phyloP scores from a whole-genome alignment of 805 yeast species.

The Wickerhamomyces xylosicus region DNA sequence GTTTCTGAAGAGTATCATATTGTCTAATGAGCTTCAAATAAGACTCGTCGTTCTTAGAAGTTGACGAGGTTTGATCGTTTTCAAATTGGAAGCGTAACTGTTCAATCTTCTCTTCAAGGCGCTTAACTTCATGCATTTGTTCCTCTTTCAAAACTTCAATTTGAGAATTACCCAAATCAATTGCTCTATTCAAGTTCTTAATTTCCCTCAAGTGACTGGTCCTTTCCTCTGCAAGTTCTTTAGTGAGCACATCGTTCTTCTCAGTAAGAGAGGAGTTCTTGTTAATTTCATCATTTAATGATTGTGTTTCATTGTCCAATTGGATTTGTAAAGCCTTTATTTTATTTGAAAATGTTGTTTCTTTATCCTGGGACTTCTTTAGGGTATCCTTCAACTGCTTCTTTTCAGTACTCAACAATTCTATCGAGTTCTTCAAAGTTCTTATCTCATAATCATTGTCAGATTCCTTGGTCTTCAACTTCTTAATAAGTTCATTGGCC shows the following conservation, averaged over 20 bases:
- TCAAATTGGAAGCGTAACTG: slow-evolving; percentile 55
- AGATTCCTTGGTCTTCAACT: slow-evolving; percentile 37
- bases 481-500: slow-evolving; percentile 55
- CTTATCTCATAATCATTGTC: slow-evolving; percentile 26
- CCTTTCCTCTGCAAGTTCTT: slow-evolving; percentile 16
- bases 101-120: slow-evolving; percentile 66
- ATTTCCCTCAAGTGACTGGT: slow-evolving; percentile 18
- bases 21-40: slow-evolving; percentile 32
- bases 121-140: slow-evolving; percentile 33
- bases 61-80: slow-evolving; percentile 21
- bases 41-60: slow-evolving; percentile 24
- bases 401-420: slow-evolving; percentile 15
- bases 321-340: slow-evolving; percentile 14
- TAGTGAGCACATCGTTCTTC: slow-evolving; percentile 16
- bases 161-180: slow-evolving; percentile 24
- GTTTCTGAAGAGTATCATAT: slow-evolving; percentile 52
- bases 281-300: slow-evolving; percentile 12
- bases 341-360: slow-evolving; percentile 16
- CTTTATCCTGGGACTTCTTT: slow-evolving; percentile 14
- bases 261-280: slow-evolving; percentile 15
- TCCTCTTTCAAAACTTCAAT: slow-evolving; percentile 17
- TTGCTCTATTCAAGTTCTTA: slow-evolving; percentile 20
- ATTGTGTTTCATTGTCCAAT: slow-evolving; percentile 12
- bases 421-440: slow-evolving; percentile 6
- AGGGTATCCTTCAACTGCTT: slow-evolving; percentile 18